Percentiles rank a stretch among this genome's conserved stretches.
These are phyloP conservation scores for Boletus sp. DNA, from an alignment of 768 basidiomycete species.

Conservation along the genomic window DNA sequence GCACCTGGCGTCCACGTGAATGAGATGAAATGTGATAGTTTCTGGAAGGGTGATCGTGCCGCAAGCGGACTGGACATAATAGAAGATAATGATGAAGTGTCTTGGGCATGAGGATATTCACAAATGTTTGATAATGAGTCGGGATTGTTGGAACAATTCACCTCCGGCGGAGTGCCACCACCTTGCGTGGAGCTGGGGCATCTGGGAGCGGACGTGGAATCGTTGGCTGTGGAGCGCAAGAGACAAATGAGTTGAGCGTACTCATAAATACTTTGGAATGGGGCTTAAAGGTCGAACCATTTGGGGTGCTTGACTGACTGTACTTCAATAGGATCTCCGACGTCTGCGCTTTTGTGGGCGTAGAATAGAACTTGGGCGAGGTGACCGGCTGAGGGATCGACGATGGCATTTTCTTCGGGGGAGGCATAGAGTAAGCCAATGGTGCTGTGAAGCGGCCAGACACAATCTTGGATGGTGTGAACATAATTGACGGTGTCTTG, in stretches of 20 bases:
- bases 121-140: slow-evolving; percentile 15
- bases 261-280: slow-evolving; percentile 45
- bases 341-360: slow-evolving; percentile 37
- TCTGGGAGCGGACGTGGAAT: slow-evolving; percentile 34
- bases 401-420: slow-evolving; percentile 53
- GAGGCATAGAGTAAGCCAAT: slow-evolving; percentile 37
- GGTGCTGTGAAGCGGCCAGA: slow-evolving; percentile 28
- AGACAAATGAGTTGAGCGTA: slow-evolving; percentile 56
- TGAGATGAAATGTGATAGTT: slow-evolving; percentile 59
- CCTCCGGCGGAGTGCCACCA: slow-evolving; percentile 24
- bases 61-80: slow-evolving; percentile 52
- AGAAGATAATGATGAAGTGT: slow-evolving; percentile 41
- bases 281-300: slow-evolving; percentile 64
- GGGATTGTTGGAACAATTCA: slow-evolving; percentile 28
- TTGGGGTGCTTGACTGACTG: slow-evolving; percentile 32
- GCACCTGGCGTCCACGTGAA: slow-evolving; percentile 48
- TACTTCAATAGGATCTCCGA: slow-evolving; percentile 30
- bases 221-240: slow-evolving; percentile 36
- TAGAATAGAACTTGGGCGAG: slow-evolving; percentile 33
- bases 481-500: slow-evolving; percentile 23
- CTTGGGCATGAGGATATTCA: slow-evolving; percentile 27
- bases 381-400: slow-evolving; percentile 60
- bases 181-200: slow-evolving; percentile 33
- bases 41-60: slow-evolving; percentile 57
- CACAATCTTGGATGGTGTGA: slow-evolving; percentile 34